phyloP scores from a whole-genome alignment of 148 eudicot species.

The Drosera capensis region DNA sequence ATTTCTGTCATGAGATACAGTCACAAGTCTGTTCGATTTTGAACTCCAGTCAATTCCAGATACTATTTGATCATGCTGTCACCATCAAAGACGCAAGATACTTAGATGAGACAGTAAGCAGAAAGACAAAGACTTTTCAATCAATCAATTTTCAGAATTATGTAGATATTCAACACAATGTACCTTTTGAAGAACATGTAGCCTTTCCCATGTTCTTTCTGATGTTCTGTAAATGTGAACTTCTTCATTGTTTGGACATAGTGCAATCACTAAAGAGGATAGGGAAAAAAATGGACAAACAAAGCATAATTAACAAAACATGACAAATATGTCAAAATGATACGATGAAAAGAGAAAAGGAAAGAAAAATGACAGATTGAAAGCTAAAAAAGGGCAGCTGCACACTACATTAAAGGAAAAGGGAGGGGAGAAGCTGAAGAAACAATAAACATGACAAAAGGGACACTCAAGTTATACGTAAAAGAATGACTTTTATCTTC shows the following conservation, averaged over 20 bases:
- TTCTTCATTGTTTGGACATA: slow-evolving; percentile 87
- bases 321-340: not conserved
- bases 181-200: slow-evolving; percentile 83
- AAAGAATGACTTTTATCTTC: too few species aligned
- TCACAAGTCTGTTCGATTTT: slow-evolving; percentile 67
- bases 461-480: too few species aligned
- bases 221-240: slow-evolving; percentile 60
- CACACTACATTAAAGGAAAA: too few species aligned
- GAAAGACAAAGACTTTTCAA: too few species aligned
- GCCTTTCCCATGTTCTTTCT: slow-evolving; percentile 78
- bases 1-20: slow-evolving; percentile 97
- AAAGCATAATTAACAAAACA: not conserved
- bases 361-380: too few species aligned
- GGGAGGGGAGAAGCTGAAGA: too few species aligned
- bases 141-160: too few species aligned
- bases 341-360: not conserved
- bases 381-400: too few species aligned
- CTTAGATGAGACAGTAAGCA: not conserved
- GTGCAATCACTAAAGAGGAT: slow-evolving; percentile 66
- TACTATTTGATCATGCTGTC: slow-evolving; percentile 93
- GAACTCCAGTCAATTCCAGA: slow-evolving; percentile 88
- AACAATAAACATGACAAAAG: too few species aligned
- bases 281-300: not conserved
- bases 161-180: too few species aligned
- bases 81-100: slow-evolving; percentile 12